Evolutionary conservation across 257 asterid genomes (phyloP).

Genomic region (Solanum ossicruentum): DNA sequence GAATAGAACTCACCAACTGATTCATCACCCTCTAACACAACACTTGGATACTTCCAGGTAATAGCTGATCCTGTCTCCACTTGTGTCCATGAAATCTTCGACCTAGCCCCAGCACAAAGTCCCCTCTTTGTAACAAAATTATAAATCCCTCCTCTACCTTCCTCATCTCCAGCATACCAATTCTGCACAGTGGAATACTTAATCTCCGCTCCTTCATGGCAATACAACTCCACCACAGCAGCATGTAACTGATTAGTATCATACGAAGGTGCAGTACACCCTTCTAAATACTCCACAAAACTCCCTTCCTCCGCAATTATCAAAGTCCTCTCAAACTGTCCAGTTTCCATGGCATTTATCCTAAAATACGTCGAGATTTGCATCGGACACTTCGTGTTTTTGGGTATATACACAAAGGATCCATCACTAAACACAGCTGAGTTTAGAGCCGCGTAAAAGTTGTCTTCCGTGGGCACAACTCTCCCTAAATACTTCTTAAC

Average conservation of each 20-base stretch:
- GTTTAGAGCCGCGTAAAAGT: constrained; percentile 72
- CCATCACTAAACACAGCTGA: constrained; percentile 97
- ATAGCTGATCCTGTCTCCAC: constrained; percentile 98
- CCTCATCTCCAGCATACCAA: constrained; percentile 94
- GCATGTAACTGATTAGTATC: constrained; percentile 92
- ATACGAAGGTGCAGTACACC: constrained; percentile 92
- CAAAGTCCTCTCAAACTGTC: constrained; percentile 94
- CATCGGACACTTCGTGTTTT: constrained; percentile 83
- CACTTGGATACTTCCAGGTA: constrained; percentile 98
- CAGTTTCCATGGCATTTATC: constrained; percentile 95
- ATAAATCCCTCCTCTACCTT: constrained; percentile 80
- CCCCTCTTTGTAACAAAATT: constrained; percentile 96
- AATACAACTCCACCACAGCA: constrained; percentile 84
- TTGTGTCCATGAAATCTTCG: constrained; percentile 97
- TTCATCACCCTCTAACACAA: constrained; percentile 80
- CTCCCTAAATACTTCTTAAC: constrained; percentile 63
- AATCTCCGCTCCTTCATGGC: constrained; percentile 72
- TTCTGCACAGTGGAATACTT: constrained; percentile 94
- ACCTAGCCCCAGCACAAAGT: constrained; percentile 59
- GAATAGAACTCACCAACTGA: constrained; percentile 96
- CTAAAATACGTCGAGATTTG: constrained; percentile 88
- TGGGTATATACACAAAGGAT: constrained; percentile 82
- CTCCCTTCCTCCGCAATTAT: constrained; percentile 89
- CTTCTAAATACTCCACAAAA: constrained; percentile 89
- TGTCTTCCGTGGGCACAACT: constrained; percentile 87